Evolutionary conservation across 257 asterid genomes (phyloP).

Genomic region (Solanum neorickii): DNA sequence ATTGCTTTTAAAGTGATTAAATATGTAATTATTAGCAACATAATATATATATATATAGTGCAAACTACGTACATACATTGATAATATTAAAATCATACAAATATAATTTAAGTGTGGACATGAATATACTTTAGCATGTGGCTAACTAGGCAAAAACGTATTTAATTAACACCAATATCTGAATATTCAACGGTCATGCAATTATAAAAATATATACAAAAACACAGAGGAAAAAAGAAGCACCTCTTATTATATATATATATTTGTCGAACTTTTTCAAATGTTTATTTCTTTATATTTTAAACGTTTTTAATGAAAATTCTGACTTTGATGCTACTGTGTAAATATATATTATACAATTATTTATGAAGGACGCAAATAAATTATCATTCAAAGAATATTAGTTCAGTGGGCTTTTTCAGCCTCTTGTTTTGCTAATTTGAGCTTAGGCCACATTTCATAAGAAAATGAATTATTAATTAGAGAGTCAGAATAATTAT

Average conservation of each 20-base stretch:
- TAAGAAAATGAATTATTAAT: too few species aligned
- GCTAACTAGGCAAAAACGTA: background rate
- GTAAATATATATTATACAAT: too few species aligned
- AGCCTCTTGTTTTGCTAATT: too few species aligned
- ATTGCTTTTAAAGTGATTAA: background rate
- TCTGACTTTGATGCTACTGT: too few species aligned
- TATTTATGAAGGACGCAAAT: too few species aligned
- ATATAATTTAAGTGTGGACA: background rate
- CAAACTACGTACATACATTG: background rate
- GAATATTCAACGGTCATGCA: background rate
- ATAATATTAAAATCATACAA: background rate
- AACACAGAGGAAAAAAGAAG: background rate
- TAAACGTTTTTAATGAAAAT: rapidly evolving
- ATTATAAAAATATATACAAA: background rate
- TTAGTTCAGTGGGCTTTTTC: too few species aligned
- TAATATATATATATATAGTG: background rate
- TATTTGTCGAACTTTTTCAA: too few species aligned
- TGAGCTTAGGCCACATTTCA: too few species aligned
- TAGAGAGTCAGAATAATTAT: too few species aligned
- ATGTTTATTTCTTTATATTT: too few species aligned
- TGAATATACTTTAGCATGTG: background rate
- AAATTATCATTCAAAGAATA: too few species aligned
- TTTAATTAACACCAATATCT: background rate
- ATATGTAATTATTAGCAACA: background rate
- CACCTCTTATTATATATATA: background rate